Base-by-base conservation (phyloP, 331 rosid species). In the Acacia concinna region DNA sequence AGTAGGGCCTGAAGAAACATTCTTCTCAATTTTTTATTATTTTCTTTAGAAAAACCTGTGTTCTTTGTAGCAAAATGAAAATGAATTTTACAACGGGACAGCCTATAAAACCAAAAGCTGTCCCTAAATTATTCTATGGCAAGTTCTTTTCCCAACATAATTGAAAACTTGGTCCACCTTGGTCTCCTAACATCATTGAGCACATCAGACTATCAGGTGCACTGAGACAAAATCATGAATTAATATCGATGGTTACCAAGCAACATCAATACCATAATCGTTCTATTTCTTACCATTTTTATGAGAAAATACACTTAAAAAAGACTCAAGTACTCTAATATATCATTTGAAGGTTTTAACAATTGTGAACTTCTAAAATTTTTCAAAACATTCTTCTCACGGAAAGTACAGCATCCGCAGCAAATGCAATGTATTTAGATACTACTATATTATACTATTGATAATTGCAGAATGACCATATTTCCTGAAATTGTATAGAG, bases 181-280 rank as follows among this genome's bases (percentile, higher is more conserved):
- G 8, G 34, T 68, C 73, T 40, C 47, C 52, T 2, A 28, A 68
- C 52, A 21, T 25, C 73, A 68, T 40, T 13, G 12, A 68, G 52
- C 20, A 40, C 54, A 43, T 40, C 52, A 68, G 13, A 68, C 6
- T 38, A 37, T 40, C 12, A 40, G n/a, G 35, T 37, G 21, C 30
- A n/a, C 49, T 37, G 54, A 68, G 54, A 68, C 32, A 68, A 14
- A 47, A 71, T 30, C 31, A 71, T 71, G 63, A 71, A 47, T 17
- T 5, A 20, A 31, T 25, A 31, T 47, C 12, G 37, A 30, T 63
- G 31, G 37, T n/a, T n/a, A n/a, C 31, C 18, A 1, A 67, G 44
- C 72, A 67, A 10, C 8, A 35, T 67, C 72, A 67, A n/a, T n/a
- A 67, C 5, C 25, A 9, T 37, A 67, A 37, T 37, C 30, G 37